Evolutionary conservation across 257 asterid species (phyloP).

Genomic region (Pogostemon cablin): DNA sequence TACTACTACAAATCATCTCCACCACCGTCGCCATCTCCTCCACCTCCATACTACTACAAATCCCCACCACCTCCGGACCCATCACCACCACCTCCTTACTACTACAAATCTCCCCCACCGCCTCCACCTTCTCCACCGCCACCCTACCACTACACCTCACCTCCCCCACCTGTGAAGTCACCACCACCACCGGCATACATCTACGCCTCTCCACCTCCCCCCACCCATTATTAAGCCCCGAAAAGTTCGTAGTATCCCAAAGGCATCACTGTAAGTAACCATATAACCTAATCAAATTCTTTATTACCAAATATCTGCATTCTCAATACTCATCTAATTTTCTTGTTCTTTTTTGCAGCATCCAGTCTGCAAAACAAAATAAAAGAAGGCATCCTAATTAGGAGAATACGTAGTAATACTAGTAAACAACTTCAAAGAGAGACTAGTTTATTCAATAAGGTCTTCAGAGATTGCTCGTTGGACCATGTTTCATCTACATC

Average conservation of each 20-base stretch:
- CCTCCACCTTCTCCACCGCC: constrained; percentile 38
- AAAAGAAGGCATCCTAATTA: constrained; percentile 33
- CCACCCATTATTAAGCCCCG: constrained; percentile 39
- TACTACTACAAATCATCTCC: constrained; percentile 42
- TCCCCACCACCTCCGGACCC: constrained; percentile 37
- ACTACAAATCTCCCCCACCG: constrained; percentile 39
- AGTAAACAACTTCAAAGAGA: constrained; percentile 1
- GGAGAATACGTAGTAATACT: constrained; percentile 26
- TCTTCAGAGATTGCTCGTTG: constrained; percentile 31
- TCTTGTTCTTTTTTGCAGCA: constrained; percentile 37
- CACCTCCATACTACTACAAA: constrained; percentile 39
- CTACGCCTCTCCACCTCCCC: constrained; percentile 56
- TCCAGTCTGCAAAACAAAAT: constrained; percentile 28
- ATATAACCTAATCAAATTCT: not conserved
- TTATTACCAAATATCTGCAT: not conserved
- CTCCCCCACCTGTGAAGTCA: constrained; percentile 34
- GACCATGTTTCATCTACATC: constrained; percentile 38
- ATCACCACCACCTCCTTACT: constrained; percentile 33
- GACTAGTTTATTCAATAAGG: constrained; percentile 42
- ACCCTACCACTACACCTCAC: constrained; percentile 27
- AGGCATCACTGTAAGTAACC: constrained; percentile 44
- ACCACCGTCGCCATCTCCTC: constrained; percentile 40
- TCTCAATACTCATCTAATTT: not conserved
- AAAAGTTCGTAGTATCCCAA: not conserved
- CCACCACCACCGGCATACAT: constrained; percentile 36